Base-by-base conservation (phyloP, 1,284 basidiomycete species). In the Tremellales sp. region DNA sequence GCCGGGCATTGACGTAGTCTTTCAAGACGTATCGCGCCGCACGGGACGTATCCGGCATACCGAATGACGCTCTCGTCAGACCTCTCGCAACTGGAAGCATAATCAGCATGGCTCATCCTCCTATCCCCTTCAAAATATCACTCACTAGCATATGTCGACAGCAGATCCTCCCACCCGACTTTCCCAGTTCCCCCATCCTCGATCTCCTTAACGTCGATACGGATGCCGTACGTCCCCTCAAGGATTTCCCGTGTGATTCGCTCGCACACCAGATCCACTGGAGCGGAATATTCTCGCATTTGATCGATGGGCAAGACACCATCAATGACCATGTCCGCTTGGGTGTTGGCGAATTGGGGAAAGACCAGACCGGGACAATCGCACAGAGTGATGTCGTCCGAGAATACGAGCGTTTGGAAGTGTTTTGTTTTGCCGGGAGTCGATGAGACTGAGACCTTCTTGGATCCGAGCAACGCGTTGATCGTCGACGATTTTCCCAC, bases 381-480 rank as follows among this genome's bases (percentile, higher is more conserved):
- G 63, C 94, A 98, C n/a, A 99, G 80, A 12, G 88, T 79, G 40
- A 97, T 86, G 3, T 81, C 78, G 24, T 87, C 81, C 0, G 92
- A 92, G 22, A 98, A 79, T 56, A 92, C 82, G 54, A 97, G 92
- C 0, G 95, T 99, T 74, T 99, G 95, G 77, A 98, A 97, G 74
- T 98, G 95, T 70, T 99, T 99, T 25, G 95, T 99, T 74, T 98
- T 97, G 57, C 95, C 93, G 0, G 95, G 95, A 0, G 94, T 98
- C 0, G 92, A 84, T 2, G 93, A 97, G 7, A 97, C 94, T 60
- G 89, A 94, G 52, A 97, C 94, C 78, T 93, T 95, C 77, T 97
- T 97, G 37, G 77, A 70, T 14, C 78, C 79, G 24, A 81, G 73
- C 3, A 81, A 68, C 6, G 79, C 77, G 61, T 81, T 81, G 73